phyloP scores from a whole-genome alignment of 31 red algal genomes.

The Odonthalia washingtoniensis region DNA sequence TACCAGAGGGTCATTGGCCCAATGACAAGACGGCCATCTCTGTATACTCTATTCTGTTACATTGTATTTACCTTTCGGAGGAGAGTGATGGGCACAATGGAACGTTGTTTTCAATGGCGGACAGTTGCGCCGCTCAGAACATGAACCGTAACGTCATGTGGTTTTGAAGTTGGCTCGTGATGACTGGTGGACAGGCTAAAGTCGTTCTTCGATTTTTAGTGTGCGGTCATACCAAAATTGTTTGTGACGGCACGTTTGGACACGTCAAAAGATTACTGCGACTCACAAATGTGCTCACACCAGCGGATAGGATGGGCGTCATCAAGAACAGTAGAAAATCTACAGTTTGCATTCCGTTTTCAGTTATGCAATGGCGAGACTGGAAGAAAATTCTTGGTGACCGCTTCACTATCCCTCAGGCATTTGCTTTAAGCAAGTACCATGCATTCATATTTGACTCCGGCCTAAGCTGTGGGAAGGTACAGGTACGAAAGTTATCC shows the following conservation, averaged over 20 bases:
- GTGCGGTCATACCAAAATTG: slow-evolving; percentile 36
- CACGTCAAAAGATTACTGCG: slow-evolving; percentile 4
- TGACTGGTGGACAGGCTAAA: not conserved
- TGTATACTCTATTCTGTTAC: not conserved
- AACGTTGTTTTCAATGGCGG: not conserved
- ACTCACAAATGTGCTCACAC: slow-evolving; percentile 7
- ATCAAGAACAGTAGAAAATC: not conserved
- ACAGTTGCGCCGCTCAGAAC: slow-evolving; percentile 13
- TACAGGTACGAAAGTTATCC: too few relatives aligned
- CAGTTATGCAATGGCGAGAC: not conserved
- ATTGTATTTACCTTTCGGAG: not conserved
- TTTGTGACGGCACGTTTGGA: slow-evolving; percentile 21
- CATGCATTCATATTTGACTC: not conserved
- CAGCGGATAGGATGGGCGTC: slow-evolving; percentile 28
- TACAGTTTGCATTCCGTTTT: not conserved
- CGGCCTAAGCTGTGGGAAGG: too few relatives aligned
- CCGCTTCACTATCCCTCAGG: not conserved
- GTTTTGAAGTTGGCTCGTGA: not conserved
- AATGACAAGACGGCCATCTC: slow-evolving; percentile 14
- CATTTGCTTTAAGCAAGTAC: not conserved
- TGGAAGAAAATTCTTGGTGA: not conserved
- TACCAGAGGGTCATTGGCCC: slow-evolving; percentile 23
- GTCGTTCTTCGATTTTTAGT: slow-evolving; percentile 34
- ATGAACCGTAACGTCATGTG: not conserved
- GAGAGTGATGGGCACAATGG: not conserved